These are phyloP conservation scores for Lentinula edodes DNA, from an alignment of 768 basidiomycete genomes.

Conservation along the genomic window DNA sequence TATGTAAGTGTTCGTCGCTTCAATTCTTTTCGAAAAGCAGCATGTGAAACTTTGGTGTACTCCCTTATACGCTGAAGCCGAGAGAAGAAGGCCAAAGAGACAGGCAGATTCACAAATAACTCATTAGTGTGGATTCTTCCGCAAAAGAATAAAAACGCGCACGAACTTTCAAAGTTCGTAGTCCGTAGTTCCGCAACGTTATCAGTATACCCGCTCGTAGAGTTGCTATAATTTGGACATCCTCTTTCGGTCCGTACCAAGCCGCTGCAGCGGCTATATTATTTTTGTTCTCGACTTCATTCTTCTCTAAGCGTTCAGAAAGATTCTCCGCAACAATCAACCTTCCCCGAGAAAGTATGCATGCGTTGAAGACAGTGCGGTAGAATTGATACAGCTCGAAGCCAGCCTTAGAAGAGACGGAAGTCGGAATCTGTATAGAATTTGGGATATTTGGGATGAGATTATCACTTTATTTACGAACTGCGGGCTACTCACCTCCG, in stretches of 20 bases:
- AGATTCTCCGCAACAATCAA: neutral
- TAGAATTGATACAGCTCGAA: neutral
- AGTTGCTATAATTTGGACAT: neutral
- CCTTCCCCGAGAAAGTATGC: neutral
- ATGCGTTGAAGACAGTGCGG: neutral
- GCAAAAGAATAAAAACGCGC: neutral
- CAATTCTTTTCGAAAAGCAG: neutral
- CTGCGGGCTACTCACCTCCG: neutral
- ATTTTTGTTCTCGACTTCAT: neutral
- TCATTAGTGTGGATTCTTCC: too few relatives aligned
- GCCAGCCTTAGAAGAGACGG: neutral
- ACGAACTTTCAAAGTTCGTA: neutral
- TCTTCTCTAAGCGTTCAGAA: neutral
- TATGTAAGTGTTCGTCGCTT: neutral
- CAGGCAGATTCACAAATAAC: too few relatives aligned
- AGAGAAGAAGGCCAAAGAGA: neutral
- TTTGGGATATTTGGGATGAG: too few relatives aligned
- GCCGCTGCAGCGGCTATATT: neutral
- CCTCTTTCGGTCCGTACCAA: neutral
- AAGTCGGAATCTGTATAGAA: neutral
- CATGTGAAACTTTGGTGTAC: neutral
- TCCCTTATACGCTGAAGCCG: neutral
- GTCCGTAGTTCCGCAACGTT: neutral
- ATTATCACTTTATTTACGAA: too few relatives aligned
- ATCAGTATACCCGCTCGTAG: neutral